These are phyloP conservation scores for Paramyrothecium roridum DNA, from an alignment of 2,329 filamentous ascomycete species.

Conservation along the genomic window DNA sequence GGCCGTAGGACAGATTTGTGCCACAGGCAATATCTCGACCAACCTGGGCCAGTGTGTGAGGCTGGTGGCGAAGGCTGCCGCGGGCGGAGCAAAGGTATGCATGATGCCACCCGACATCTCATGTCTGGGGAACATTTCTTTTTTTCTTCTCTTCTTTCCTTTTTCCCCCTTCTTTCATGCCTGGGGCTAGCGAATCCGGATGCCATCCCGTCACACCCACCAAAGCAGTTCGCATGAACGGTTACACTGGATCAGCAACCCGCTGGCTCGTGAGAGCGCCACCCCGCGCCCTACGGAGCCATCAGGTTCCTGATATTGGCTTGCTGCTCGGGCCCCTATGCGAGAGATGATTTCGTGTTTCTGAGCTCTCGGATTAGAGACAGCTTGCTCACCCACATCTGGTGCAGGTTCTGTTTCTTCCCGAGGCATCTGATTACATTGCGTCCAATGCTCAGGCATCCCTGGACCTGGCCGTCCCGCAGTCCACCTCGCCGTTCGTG, in stretches of 20 bases:
- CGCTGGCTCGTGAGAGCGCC: too few relatives aligned
- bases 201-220: too few relatives aligned
- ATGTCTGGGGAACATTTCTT: not conserved
- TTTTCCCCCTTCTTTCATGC: too few relatives aligned
- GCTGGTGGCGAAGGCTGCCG: conserved; percentile 69
- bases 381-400: conserved; percentile 2
- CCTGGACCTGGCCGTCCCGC: conserved; percentile 66
- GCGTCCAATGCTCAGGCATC: conserved; percentile 65
- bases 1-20: conserved; percentile 89
- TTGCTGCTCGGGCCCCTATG: not conserved
- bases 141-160: not conserved
- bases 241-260: not conserved
- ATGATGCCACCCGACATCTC: not conserved
- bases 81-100: conserved; percentile 72
- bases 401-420: conserved; percentile 76
- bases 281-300: too few relatives aligned
- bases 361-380: not conserved
- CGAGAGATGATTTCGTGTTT: not conserved
- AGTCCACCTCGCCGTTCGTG: conserved; percentile 69
- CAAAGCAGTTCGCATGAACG: not conserved
- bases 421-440: conserved; percentile 90
- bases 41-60: conserved; percentile 77
- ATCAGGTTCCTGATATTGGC: too few relatives aligned
- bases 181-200: too few relatives aligned
- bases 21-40: conserved; percentile 70